Conservation (phyloP, 306 rosid genomes). For the Trifolium repens region DNA sequence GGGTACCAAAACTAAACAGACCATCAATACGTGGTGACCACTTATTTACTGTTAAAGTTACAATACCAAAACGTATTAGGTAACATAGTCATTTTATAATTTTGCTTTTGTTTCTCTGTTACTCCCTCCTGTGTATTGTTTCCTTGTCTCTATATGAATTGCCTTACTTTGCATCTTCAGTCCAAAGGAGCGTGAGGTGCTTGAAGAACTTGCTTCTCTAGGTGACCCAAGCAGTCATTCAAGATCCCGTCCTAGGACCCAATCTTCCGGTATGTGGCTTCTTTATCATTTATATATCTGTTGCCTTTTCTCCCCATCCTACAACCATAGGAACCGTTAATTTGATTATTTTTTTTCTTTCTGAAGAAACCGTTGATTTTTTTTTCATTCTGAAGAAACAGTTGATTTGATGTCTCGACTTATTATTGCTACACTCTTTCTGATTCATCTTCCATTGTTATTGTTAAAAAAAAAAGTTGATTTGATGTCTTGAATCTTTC, state of each 20-base stretch:
- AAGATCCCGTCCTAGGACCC: constrained; percentile 59
- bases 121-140: constrained; percentile 7
- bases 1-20: constrained; percentile 87
- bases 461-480: too few relatives aligned
- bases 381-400: too few relatives aligned
- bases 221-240: constrained; percentile 60
- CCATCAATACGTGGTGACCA: constrained; percentile 96
- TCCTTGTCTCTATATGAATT: constrained; percentile 31
- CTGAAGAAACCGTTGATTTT: not conserved
- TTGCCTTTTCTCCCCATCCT: constrained; percentile 19
- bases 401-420: not conserved
- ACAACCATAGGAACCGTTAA: constrained; percentile 1
- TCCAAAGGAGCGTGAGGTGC: constrained; percentile 79
- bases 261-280: constrained; percentile 64
- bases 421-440: too few relatives aligned
- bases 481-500: constrained; percentile 26
- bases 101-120: constrained; percentile 23
- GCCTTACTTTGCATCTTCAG: constrained; percentile 50
- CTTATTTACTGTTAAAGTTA: constrained; percentile 82
- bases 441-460: too few relatives aligned
- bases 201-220: constrained; percentile 79
- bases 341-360: not conserved
- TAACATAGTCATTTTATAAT: constrained; percentile 43
- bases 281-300: constrained; percentile 31
- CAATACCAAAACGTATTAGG: constrained; percentile 91